Evolutionary conservation across 768 basidiomycete genomes (phyloP), one percentile per base, ranked within the genome.

Genomic region (Tylopilus intermedius): DNA sequence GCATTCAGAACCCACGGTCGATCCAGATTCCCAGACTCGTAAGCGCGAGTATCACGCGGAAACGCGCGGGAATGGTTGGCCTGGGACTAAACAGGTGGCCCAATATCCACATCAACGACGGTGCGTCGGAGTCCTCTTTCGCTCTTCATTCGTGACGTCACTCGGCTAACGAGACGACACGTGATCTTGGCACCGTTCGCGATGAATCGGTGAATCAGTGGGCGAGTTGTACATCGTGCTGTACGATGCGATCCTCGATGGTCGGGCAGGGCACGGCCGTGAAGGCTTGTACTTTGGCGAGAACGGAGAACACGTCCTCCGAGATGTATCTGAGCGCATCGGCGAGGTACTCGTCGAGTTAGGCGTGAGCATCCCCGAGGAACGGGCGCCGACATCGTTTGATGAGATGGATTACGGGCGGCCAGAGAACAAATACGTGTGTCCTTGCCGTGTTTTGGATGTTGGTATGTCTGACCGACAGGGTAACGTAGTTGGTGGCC

Each of bases 51-150:
- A 58, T 83, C 40, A 66, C 60, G 55, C 72, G 83, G 29, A 75
- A 74, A 3, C 72, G 74, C n/a, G 81, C 72, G 0, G 82, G 80
- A 11, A 71, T 81, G 63, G 71, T 84, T 13, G 83, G 83, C 0
- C 53, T 73, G 33, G 84, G 84, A 2, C 71, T 75, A 58, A 81
- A 84, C 51, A 51, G 79, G 5, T 86, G 83, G 85, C 73, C 77
- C 1, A 81, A 80, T 52, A 76, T 84, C 11, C 74, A 83, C 56
- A 73, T 83, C 47, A 67, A 75, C 42, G 81, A 83, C 27, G 62
- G 54, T 58, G 8, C 14, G 47, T 49, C 2, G 4, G 6, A 5
- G 1, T 10, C 1, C 15, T 2, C 4, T 22, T 37, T 9, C 6
- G 24, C 18, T 32, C 10, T 10, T 8, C 13, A 5, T 24, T 24